These are phyloP conservation scores for Fusarium sp. DNA, from an alignment of 2,329 filamentous ascomycete genomes.

Conservation along the genomic window DNA sequence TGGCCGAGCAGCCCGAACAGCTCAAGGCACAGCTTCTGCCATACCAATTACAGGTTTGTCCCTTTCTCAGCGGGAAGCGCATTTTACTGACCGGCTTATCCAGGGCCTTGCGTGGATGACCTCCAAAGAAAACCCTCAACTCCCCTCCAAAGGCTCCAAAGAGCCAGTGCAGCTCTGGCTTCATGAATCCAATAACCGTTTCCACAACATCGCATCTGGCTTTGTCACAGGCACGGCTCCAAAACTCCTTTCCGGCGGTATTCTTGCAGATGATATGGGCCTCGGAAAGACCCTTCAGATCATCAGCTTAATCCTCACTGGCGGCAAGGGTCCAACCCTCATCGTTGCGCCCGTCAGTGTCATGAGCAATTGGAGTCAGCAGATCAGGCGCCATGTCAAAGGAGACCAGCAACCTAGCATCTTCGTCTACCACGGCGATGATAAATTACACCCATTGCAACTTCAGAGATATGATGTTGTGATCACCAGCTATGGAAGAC, in stretches of 20 bases:
- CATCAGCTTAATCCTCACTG: conserved; percentile 78
- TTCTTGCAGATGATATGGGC: conserved; percentile 91
- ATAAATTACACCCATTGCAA: conserved; percentile 65
- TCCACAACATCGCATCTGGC: conserved; percentile 70
- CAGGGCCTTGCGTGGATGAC: conserved; percentile 86
- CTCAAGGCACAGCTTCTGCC: conserved; percentile 77
- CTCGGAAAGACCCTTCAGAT: conserved; percentile 89
- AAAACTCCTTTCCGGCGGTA: conserved; percentile 78
- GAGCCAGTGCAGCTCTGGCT: conserved; percentile 83
- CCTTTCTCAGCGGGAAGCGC: background rate
- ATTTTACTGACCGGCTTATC: conserved; percentile 40
- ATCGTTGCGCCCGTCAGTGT: conserved; percentile 86
- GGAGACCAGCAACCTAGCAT: conserved; percentile 71
- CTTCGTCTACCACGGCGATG: conserved; percentile 78
- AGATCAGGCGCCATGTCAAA: conserved; percentile 78
- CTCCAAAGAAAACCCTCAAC: conserved; percentile 75
- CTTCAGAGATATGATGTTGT: conserved; percentile 78
- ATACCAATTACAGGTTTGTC: conserved; percentile 74
- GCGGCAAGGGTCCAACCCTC: conserved; percentile 71
- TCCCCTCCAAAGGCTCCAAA: conserved; percentile 67
- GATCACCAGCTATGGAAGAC: conserved; percentile 84
- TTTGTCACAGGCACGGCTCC: conserved; percentile 70
- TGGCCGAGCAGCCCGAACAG: conserved; percentile 72
- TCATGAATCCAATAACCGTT: conserved; percentile 57
- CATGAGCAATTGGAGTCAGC: conserved; percentile 90